phyloP scores from a whole-genome alignment of 2,329 filamentous ascomycete species.

The Ophiocordyceps camponoti-leonardi region DNA sequence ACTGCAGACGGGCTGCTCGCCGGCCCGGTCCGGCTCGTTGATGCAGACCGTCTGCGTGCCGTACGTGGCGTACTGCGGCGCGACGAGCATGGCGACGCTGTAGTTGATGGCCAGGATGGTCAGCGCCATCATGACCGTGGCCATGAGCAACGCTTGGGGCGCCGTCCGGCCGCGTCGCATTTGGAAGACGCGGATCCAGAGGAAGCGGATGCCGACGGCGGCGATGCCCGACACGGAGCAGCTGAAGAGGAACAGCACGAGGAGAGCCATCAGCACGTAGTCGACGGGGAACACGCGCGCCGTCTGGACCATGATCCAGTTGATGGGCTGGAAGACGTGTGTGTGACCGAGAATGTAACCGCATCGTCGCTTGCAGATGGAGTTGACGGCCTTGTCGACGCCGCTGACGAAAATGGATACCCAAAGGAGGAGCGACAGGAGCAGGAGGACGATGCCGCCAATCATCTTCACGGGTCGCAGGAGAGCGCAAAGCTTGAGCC shows the following conservation, averaged over 20 bases:
- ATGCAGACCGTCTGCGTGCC: constrained; percentile 91
- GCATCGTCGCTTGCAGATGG: constrained; percentile 74
- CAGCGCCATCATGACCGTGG: constrained; percentile 78
- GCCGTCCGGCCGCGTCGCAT: constrained; percentile 79
- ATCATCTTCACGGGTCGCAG: constrained; percentile 81
- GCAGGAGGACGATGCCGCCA: constrained; percentile 60
- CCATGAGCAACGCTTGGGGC: constrained; percentile 79
- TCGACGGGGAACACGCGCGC: constrained; percentile 80
- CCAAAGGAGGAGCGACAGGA: constrained; percentile 62
- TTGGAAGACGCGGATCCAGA: constrained; percentile 87
- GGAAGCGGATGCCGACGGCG: constrained; percentile 78
- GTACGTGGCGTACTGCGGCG: constrained; percentile 86
- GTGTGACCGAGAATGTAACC: constrained; percentile 80
- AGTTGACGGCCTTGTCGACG: constrained; percentile 94
- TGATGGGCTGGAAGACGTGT: constrained; percentile 88
- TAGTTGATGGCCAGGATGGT: constrained; percentile 90
- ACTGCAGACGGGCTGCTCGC: constrained; percentile 59
- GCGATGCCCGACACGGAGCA: constrained; percentile 77
- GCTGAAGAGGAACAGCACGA: constrained; percentile 77
- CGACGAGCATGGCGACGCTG: constrained; percentile 79
- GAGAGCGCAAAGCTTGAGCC: constrained; percentile 66
- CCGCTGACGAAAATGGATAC: constrained; percentile 87
- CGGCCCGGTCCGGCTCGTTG: constrained; percentile 42
- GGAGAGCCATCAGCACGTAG: constrained; percentile 72
- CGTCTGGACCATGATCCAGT: constrained; percentile 63